phyloP scores from a whole-genome alignment of 805 yeast species.

The Lipomyces yamadae region DNA sequence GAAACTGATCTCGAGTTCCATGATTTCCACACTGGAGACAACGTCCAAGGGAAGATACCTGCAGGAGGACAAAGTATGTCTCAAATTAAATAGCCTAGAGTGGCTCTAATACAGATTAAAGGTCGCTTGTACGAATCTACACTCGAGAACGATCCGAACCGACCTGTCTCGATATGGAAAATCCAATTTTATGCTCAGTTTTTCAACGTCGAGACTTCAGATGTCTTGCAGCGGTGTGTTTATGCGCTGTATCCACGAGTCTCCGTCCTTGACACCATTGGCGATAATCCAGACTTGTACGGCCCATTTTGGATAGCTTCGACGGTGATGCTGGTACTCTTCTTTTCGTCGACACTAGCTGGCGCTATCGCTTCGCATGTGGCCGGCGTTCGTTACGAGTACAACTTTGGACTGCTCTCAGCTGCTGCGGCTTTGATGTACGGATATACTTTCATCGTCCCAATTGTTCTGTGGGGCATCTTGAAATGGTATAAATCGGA shows the following conservation, averaged over 20 bases:
- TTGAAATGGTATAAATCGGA: conserved; percentile 62
- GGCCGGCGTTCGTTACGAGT: conserved; percentile 56
- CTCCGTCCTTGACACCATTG: conserved; percentile 47
- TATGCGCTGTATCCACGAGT: conserved; percentile 62
- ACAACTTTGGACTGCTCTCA: conserved; percentile 64
- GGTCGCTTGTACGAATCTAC: conserved; percentile 26
- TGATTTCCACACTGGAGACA: conserved; percentile 37
- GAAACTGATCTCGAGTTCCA: conserved; percentile 39
- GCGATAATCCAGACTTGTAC: conserved; percentile 70
- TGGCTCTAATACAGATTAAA: background rate
- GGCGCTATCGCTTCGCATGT: conserved; percentile 60
- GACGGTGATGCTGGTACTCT: conserved; percentile 72
- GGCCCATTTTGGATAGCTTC: conserved; percentile 93
- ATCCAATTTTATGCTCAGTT: conserved; percentile 46
- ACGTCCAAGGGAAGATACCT: conserved; percentile 35
- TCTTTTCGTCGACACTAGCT: conserved; percentile 74
- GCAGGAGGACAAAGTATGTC: conserved; percentile 27
- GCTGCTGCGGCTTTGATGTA: conserved; percentile 73
- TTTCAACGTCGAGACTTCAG: conserved; percentile 70
- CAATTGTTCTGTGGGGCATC: conserved; percentile 58
- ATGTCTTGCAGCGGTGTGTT: conserved; percentile 60
- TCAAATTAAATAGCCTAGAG: background rate
- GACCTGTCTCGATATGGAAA: conserved; percentile 30
- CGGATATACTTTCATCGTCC: conserved; percentile 73
- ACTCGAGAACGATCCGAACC: conserved; percentile 30